Percentiles rank a stretch among this genome's conserved stretches.
Evolutionary conservation across 352 stramenopile genomes (phyloP).

Genomic region (Globisporangium yorkense): DNA sequence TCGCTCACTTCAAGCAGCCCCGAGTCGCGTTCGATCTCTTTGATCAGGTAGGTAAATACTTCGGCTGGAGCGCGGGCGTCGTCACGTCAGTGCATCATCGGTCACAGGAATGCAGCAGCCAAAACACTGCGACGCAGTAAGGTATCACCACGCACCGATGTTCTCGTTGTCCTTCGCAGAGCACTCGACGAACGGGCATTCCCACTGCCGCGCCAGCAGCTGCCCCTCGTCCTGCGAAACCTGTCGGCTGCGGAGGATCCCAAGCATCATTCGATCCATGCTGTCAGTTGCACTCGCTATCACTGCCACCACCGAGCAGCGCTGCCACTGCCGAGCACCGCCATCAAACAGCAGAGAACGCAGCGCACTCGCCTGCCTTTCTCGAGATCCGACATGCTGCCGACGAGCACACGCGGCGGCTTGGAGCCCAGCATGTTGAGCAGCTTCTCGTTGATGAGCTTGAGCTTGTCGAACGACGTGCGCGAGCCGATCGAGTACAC

Average conservation of each 20-base stretch:
- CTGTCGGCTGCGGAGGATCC: constrained; percentile 34
- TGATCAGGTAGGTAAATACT: constrained; percentile 89
- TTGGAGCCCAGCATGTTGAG: constrained; percentile 92
- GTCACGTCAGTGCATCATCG: not conserved
- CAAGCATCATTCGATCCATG: not conserved
- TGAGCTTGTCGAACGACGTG: constrained; percentile 93
- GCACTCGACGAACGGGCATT: constrained; percentile 94
- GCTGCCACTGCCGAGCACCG: too few species aligned
- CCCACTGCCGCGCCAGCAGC: constrained; percentile 84
- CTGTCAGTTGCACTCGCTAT: too few species aligned
- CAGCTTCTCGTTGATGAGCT: constrained; percentile 93
- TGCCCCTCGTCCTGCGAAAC: constrained; percentile 84
- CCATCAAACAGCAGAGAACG: too few species aligned
- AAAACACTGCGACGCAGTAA: not conserved
- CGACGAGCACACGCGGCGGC: constrained; percentile 91
- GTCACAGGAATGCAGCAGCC: not conserved
- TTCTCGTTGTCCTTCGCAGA: constrained; percentile 91
- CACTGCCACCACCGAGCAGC: too few species aligned
- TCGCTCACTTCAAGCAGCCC: constrained; percentile 79
- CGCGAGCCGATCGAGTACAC: constrained; percentile 93
- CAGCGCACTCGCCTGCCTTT: constrained; percentile 68
- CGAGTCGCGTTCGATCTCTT: constrained; percentile 86
- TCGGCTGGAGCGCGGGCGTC: constrained; percentile 37
- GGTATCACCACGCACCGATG: constrained; percentile 59
- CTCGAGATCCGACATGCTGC: constrained; percentile 94